These are phyloP conservation scores for Purpureocillium takamizusanense DNA, from an alignment of 2,329 filamentous ascomycete genomes.

Conservation along the genomic window DNA sequence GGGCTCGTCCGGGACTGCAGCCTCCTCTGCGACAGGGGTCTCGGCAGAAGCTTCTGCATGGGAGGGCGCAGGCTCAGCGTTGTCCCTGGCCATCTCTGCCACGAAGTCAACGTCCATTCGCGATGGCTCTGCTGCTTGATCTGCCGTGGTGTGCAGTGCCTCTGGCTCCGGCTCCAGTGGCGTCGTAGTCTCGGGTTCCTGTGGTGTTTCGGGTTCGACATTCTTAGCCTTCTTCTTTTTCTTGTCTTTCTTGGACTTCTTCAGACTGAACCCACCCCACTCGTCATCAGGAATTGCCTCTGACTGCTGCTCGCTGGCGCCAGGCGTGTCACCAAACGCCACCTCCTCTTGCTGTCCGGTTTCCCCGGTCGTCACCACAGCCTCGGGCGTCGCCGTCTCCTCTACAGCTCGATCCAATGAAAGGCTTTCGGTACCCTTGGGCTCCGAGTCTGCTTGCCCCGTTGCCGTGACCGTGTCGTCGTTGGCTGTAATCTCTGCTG, in stretches of 20 bases:
- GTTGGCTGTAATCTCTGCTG: background rate
- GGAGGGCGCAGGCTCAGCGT: background rate
- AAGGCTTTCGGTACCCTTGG: too few relatives aligned
- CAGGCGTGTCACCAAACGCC: slow-evolving; percentile 10
- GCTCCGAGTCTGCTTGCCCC: too few relatives aligned
- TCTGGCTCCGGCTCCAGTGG: slow-evolving; percentile 9
- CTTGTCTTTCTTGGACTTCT: slow-evolving; percentile 21
- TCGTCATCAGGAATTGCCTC: slow-evolving; percentile 18
- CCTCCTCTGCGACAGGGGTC: background rate
- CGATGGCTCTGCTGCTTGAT: slow-evolving; percentile 11
- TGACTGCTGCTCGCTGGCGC: slow-evolving; percentile 12
- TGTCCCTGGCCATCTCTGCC: slow-evolving; percentile 6
- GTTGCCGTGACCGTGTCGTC: background rate
- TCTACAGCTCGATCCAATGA: slow-evolving; percentile 4
- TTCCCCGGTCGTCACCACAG: slow-evolving; percentile 5
- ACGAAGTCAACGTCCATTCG: slow-evolving; percentile 5
- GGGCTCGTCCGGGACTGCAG: slow-evolving; percentile 1
- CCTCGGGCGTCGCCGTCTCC: slow-evolving; percentile 2
- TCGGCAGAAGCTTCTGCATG: background rate
- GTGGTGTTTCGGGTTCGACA: slow-evolving; percentile 16
- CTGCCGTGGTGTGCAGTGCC: slow-evolving; percentile 9
- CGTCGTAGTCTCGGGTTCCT: slow-evolving; percentile 16
- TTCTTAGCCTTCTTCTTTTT: slow-evolving; percentile 24
- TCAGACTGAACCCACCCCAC: slow-evolving; percentile 18
- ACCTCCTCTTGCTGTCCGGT: slow-evolving; percentile 7